Conservation (phyloP, 2,329 filamentous ascomycete species). For the Byssochlamys sp. region DNA sequence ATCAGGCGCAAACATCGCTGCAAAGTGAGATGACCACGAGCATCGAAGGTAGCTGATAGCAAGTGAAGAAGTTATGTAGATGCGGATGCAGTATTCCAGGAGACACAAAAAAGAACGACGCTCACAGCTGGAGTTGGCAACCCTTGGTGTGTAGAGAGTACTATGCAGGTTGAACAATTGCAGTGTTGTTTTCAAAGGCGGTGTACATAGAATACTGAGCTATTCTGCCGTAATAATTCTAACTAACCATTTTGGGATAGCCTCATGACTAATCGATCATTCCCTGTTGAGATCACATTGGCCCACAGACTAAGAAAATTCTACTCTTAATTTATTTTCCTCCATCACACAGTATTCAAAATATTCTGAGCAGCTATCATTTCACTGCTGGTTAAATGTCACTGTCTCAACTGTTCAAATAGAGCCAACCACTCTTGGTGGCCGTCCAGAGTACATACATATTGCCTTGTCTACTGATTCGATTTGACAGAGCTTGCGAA, state of each 20-base stretch:
- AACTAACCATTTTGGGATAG: too few relatives aligned
- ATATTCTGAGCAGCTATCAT: background rate
- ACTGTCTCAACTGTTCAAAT: background rate
- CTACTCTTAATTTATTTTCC: background rate
- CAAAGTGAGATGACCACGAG: background rate
- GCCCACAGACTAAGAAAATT: background rate
- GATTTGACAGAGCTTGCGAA: background rate
- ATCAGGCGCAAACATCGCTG: slow-evolving; percentile 32
- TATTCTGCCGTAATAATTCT: background rate
- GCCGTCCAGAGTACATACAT: background rate
- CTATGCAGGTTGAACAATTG: background rate
- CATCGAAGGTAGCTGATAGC: background rate
- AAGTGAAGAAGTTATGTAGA: background rate
- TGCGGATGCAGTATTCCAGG: background rate
- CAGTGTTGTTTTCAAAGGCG: background rate
- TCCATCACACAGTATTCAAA: background rate
- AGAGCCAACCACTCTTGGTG: background rate
- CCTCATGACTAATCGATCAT: background rate
- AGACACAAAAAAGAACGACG: background rate
- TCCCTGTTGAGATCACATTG: background rate
- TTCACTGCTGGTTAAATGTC: background rate
- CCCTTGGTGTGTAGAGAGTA: background rate
- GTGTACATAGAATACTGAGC: background rate
- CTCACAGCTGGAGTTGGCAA: background rate
- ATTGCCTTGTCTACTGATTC: background rate